Evolutionary conservation across 1,284 basidiomycete genomes (phyloP), one percentile per base, ranked within the genome.

Genomic region (Austroboletus novae-zelandiae): DNA sequence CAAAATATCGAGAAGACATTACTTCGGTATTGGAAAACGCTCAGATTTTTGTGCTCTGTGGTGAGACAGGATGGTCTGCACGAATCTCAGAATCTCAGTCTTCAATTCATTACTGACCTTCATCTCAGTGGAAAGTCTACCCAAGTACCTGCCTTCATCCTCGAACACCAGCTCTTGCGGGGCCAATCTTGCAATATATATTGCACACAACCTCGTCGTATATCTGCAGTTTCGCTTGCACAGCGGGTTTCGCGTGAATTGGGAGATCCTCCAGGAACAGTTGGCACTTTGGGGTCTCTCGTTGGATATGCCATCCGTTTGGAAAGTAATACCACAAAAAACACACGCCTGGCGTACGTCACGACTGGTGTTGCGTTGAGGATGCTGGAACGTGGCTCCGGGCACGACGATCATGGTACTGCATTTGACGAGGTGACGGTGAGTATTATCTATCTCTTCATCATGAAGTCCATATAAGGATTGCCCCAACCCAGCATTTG

Each of bases 311-410:
- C 94, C 4, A 97, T 99, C 55, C 83, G 97, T 25, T 71, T 99
- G 43, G 97, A 99, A 69, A 94, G 87, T 64, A 89, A 93, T 59
- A 87, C 87, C 29, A 87, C 89, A 4, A 80, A 82, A 44, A 88
- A 86, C 46, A 98, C 94, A 0, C 78, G 88, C 13, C 69, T 96
- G 25, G 83, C 89, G 1, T 96, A 88, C 61, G 87, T 96, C 15
- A 98, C 94, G 0, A 94, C 97, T 62, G 97, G 97, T 64, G 97
- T 99, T 58, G 95, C 97, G 0, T 73, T 99, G 18, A 86, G 97
- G 32, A 99, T 99, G 97, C 74, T 99, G 13, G 97, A 99, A 73
- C 81, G 81, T 20, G 84, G 86, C 5, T 81, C 78, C 29, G 83
- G 84, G 11, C 72, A 75, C 48, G 77, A 75, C 18, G 87, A 85